Evolutionary conservation across 2,329 filamentous ascomycete genomes (phyloP).

Genomic region (Keithomyces neogunnii): DNA sequence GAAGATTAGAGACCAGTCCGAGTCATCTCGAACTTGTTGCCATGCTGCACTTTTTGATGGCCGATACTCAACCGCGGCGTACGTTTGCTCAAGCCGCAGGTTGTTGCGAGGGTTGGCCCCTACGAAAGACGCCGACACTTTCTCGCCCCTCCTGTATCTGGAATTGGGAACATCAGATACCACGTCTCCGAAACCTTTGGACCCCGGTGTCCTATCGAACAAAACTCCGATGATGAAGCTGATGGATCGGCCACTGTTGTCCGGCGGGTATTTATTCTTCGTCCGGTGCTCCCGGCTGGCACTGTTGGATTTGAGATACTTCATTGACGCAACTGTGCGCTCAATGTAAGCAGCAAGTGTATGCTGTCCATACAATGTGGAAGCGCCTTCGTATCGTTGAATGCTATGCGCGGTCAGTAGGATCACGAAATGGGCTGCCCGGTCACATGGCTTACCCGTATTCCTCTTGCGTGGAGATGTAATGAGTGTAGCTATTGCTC

Average conservation of each 20-base stretch:
- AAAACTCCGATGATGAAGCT: constrained; percentile 75
- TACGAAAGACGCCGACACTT: constrained; percentile 61
- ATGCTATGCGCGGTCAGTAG: constrained; percentile 31
- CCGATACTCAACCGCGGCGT: constrained; percentile 59
- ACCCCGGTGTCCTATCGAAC: constrained; percentile 57
- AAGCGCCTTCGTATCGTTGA: constrained; percentile 86
- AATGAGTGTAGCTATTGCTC: constrained; percentile 80
- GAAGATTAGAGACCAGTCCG: constrained; percentile 76
- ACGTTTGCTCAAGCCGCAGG: constrained; percentile 68
- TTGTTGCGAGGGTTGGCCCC: constrained; percentile 88
- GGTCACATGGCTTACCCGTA: constrained; percentile 20
- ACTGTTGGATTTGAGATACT: constrained; percentile 49
- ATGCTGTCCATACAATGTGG: constrained; percentile 76
- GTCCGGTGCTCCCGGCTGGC: constrained; percentile 17
- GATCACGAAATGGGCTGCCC: background rate
- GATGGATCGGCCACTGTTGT: constrained; percentile 67
- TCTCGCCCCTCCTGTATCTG: constrained; percentile 47
- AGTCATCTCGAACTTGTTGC: constrained; percentile 62
- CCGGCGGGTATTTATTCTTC: constrained; percentile 56
- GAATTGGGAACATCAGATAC: constrained; percentile 38
- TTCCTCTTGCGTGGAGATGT: constrained; percentile 66
- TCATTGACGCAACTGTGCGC: constrained; percentile 61
- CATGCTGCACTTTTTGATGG: constrained; percentile 34
- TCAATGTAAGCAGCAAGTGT: constrained; percentile 85
- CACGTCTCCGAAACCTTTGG: constrained; percentile 62